Conservation (phyloP, 1,284 basidiomycete genomes). For the Exobasidium cylindrosporum region DNA sequence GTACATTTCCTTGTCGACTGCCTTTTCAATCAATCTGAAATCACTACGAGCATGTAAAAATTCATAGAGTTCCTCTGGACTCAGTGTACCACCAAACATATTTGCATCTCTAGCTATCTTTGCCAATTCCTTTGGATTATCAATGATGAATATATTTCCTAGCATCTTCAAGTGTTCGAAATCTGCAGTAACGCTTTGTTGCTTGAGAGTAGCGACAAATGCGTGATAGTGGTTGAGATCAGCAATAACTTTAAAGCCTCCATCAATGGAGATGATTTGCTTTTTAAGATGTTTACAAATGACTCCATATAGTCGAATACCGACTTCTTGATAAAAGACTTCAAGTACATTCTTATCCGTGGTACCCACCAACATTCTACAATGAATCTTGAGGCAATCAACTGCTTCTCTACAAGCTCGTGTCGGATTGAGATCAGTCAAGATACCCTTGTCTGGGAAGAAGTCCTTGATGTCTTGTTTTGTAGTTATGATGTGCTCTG, state of each 20-base stretch:
- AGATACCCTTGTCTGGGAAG: constrained; percentile 64
- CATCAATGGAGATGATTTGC: constrained; percentile 87
- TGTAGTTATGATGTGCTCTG: constrained; percentile 84
- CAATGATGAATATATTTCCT: constrained; percentile 82
- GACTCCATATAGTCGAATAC: constrained; percentile 86
- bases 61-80: constrained; percentile 69
- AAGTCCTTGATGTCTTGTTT: constrained; percentile 83
- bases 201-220: constrained; percentile 65
- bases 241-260: constrained; percentile 92
- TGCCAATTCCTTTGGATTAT: constrained; percentile 73
- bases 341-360: constrained; percentile 94
- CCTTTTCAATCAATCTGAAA: constrained; percentile 47
- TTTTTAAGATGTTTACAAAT: constrained; percentile 94
- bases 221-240: constrained; percentile 89
- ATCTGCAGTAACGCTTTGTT: constrained; percentile 74
- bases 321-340: constrained; percentile 96
- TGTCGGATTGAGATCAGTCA: constrained; percentile 63
- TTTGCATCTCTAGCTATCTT: constrained; percentile 91
- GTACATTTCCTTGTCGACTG: constrained; percentile 52
- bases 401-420: constrained; percentile 81
- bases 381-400: constrained; percentile 81
- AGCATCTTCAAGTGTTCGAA: constrained; percentile 94
- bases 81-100: constrained; percentile 84
- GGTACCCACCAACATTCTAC: constrained; percentile 81
- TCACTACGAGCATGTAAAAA: constrained; percentile 36